phyloP scores from a whole-genome alignment of 805 yeast genomes.

The Candida tibetensis region DNA sequence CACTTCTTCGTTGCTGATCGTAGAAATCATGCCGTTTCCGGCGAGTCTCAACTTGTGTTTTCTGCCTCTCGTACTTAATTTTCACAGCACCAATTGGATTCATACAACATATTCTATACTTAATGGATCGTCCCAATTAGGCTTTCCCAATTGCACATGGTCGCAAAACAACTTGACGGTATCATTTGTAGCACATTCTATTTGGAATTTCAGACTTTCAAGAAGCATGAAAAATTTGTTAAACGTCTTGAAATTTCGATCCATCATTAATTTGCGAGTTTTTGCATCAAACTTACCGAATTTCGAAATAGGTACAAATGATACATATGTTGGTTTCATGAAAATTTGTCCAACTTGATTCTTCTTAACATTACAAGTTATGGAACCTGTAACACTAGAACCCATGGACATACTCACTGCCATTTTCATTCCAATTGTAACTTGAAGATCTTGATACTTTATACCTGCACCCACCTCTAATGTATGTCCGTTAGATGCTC shows the following conservation, averaged over 20 bases:
- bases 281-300: slow-evolving; percentile 11
- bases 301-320: slow-evolving; percentile 9
- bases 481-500: neutral
- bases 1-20: too few relatives aligned
- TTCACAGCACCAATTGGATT: too few relatives aligned
- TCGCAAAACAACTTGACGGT: slow-evolving; percentile 19
- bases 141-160: slow-evolving; percentile 15
- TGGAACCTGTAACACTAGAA: slow-evolving; percentile 9
- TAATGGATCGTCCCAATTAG: slow-evolving; percentile 20
- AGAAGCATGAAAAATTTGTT: slow-evolving; percentile 10
- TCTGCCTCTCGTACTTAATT: too few relatives aligned
- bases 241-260: slow-evolving; percentile 10
- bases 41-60: too few relatives aligned
- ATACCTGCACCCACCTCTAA: neutral
- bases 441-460: neutral
- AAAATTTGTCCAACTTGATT: slow-evolving; percentile 21
- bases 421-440: neutral
- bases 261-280: slow-evolving; percentile 8
- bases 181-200: slow-evolving; percentile 23
- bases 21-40: too few relatives aligned
- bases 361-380: slow-evolving; percentile 13
- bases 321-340: slow-evolving; percentile 13
- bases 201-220: slow-evolving; percentile 10
- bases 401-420: neutral
- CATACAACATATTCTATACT: slow-evolving; percentile 14